Base-by-base conservation (phyloP, 78 protist species). In the Dictyostelium citrinum region DNA sequence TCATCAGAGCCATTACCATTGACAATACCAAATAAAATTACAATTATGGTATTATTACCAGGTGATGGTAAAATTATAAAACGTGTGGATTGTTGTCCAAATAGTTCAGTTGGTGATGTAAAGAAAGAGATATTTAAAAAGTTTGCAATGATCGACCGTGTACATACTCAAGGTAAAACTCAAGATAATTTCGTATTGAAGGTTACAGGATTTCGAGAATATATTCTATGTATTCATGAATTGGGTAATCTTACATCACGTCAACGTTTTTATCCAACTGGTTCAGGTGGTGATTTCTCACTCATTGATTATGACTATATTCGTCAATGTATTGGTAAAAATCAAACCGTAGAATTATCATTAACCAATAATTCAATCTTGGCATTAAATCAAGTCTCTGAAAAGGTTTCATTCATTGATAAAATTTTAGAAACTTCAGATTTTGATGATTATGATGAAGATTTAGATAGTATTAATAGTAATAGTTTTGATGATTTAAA, bases 151-250 rank as follows among this genome's bases (percentile, higher is more conserved):
- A 82, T 88, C 0, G 93, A 88, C 16, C 70, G 61, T 31, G 39
- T 43, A 27, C 77, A 78, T 72, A 78, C 93, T 3, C 29, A 22
- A 14, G 85, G 71, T 31, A 58, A 68, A 24, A 78, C 93, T 20
- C 71, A 11, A 5, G 31, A 55, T 31, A 85, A 88, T 35, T 88
- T 78, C 71, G 85, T 88, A 7, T 20, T 88, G 1, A 88, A 88
- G 55, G 93, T 88, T 17, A 88, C 93, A 17, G 93, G 93, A 39
- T 78, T 88, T 31, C 79, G 93, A 12, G 93, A 88, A 43, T 88
- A 88, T 33, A 88, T 88, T 1, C 81, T 88, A 3, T 24, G 49
- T 2, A 29, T 68, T 22, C 16, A 10, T 8, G 83, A 88, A 17
- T 12, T 88, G 49, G 93, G 93, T 33, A 49, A 43, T 27, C 2